These are phyloP conservation scores for Phytophthora brassicae DNA, from an alignment of 352 stramenopile genomes.

Conservation along the genomic window DNA sequence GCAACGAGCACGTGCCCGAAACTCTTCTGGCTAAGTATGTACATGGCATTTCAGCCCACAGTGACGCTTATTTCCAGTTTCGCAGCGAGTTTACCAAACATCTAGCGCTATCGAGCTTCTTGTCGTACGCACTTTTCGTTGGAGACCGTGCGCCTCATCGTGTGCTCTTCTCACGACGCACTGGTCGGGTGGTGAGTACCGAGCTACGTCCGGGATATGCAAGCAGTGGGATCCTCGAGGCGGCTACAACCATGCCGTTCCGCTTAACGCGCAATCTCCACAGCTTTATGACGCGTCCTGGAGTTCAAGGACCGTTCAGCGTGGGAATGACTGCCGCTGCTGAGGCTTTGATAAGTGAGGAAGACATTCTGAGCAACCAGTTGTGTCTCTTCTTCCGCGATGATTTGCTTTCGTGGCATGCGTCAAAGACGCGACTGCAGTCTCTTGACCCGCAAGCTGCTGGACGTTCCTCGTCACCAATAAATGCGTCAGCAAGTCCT, in stretches of 20 bases:
- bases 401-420: slow-evolving; percentile 86
- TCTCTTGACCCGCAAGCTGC: slow-evolving; percentile 28
- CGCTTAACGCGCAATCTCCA: slow-evolving; percentile 88
- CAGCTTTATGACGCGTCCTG: slow-evolving; percentile 84
- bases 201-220: slow-evolving; percentile 85
- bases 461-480: slow-evolving; percentile 26
- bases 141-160: slow-evolving; percentile 85
- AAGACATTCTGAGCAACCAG: slow-evolving; percentile 85
- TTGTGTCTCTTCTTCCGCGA: slow-evolving; percentile 89
- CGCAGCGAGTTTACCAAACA: slow-evolving; percentile 88
- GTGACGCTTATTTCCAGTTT: slow-evolving; percentile 86
- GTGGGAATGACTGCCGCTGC: slow-evolving; percentile 80
- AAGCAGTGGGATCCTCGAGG: slow-evolving; percentile 80
- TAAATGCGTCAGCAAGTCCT: slow-evolving; percentile 21
- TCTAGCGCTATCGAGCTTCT: slow-evolving; percentile 79
- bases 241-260: slow-evolving; percentile 86
- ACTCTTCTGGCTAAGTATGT: slow-evolving; percentile 86
- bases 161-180: slow-evolving; percentile 79
- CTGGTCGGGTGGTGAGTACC: slow-evolving; percentile 80
- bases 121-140: slow-evolving; percentile 86
- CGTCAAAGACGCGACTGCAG: slow-evolving; percentile 76
- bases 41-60: slow-evolving; percentile 67
- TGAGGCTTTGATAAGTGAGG: slow-evolving; percentile 81
- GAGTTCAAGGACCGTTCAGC: slow-evolving; percentile 86
- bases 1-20: slow-evolving; percentile 75